Evolutionary conservation across 441 rosid genomes (phyloP), one percentile per base, ranked within the genome.

Genomic region (Erysimum cheiri): DNA sequence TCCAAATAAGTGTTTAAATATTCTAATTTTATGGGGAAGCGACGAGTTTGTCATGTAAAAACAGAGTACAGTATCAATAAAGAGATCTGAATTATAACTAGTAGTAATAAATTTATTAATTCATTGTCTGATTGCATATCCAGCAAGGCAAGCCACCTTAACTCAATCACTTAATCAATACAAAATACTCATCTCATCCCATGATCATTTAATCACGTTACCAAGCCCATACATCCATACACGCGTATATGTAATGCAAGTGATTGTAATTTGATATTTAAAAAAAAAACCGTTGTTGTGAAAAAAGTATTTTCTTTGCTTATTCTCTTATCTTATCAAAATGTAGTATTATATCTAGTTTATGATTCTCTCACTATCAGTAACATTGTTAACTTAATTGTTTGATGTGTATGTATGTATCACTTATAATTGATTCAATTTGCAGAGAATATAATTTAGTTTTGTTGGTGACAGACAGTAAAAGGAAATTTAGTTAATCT

Each of bases 1-100:
- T 41, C 68, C 55, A 53, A 33, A 4, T 32, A 62, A 62, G 11
- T 33, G 40, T 44, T 54, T n/a, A 63, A 33, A 48, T 56, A 72
- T 47, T 44, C 2, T 6, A 50, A 39, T 1, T 36, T 44, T 64
- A 35, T 72, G 12, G 70, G 64, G 58, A 64, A 71, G 11, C 49
- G 43, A 71, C 64, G 64, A 62, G 50, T 72, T 57, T 65, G 66
- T 57, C 71, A 56, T 64, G 71, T 46, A 56, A 55, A 43, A 64
- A 17, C 43, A 64, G 48, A 14, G 62, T 54, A 46, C 59, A 71
- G 36, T 61, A 63, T 64, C 70, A 72, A 55, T 54, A 58, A 19
- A 32, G 46, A 54, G 75, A 71, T 71, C 57, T 37, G 33, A 72
- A 46, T 35, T 35, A 35, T 22, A 44, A 32, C 2, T 44, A 6